Evolutionary conservation across 2,329 filamentous ascomycete species (phyloP), one percentile per base, ranked within the genome.

Genomic region (Fusarium mangiferae): DNA sequence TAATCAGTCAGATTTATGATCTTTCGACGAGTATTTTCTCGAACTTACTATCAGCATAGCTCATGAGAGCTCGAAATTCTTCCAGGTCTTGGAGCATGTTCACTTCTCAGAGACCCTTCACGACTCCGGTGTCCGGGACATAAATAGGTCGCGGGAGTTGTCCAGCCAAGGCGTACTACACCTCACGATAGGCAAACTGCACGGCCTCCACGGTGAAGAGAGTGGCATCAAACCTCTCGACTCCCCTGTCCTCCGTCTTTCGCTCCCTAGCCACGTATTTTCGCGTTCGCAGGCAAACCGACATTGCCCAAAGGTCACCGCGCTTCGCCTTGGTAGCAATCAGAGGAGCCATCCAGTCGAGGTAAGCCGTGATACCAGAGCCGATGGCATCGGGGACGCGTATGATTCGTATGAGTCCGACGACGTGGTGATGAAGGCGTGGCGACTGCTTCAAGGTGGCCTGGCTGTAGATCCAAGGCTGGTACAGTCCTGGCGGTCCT

Each of bases 81-180:
- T 30, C 15, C 17, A 17, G 7, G 24, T 22, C 26, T 24, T 9
- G 36, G 60, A 49, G 20, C n/a, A 38, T 17, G 44, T 7, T 45
- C 17, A 22, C 39, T 41, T 45, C 30, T 44, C 22, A 41, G 49
- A 44, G 22, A 10, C 45, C 39, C 35, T 49, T 62, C 36, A 64
- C 58, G 24, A 61, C 54, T 55, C 75, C 76, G 51, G 66, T 74
- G 7, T 66, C 70, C 17, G 77, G 77, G 20, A 59, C 75, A 49
- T 78, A 73, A 49, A 81, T 77, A 3, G 80, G 80, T 22, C 80
- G 76, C 15, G 80, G 80, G 12, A 81, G 71, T 61, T 81, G 80
- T 35, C 79, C 78, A 26, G 68, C 73, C 33, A 81, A 36, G 12
- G 75, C 74, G 38, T 80, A 75, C 70, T 71, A 79, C 17, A 78